phyloP scores from a whole-genome alignment of 1,139 yeast species.

The Pichia inconspicua region DNA sequence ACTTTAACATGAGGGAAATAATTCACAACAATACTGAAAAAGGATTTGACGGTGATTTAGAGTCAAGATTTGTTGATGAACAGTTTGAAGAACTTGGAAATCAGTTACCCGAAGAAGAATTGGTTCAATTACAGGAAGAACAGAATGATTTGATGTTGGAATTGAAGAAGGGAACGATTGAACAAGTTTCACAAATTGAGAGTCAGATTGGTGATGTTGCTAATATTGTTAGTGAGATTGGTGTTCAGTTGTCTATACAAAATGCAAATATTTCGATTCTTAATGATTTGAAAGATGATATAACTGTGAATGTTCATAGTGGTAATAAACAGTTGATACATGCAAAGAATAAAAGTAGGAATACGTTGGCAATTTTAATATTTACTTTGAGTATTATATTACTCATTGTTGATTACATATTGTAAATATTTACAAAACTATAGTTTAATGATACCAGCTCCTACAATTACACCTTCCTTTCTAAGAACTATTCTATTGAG shows the following conservation, averaged over 20 bases:
- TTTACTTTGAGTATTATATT: slow-evolving; percentile 55
- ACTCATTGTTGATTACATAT: slow-evolving; percentile 53
- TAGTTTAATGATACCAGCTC: slow-evolving; percentile 61
- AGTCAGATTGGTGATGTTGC: slow-evolving; percentile 74
- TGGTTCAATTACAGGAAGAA: slow-evolving; percentile 63
- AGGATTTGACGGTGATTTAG: background rate
- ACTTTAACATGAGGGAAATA: background rate
- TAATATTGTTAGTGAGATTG: slow-evolving; percentile 67
- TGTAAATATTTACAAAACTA: slow-evolving; percentile 21
- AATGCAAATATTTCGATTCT: slow-evolving; percentile 63
- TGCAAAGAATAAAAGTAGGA: slow-evolving; percentile 68
- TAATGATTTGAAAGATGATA: slow-evolving; percentile 62
- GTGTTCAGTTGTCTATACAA: slow-evolving; percentile 69
- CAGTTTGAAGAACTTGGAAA: slow-evolving; percentile 15
- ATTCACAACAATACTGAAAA: background rate
- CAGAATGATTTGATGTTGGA: slow-evolving; percentile 61
- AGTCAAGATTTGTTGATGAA: slow-evolving; percentile 7
- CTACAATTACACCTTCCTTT: slow-evolving; percentile 79
- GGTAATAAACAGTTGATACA: slow-evolving; percentile 70
- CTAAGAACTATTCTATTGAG: slow-evolving; percentile 81
- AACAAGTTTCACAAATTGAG: slow-evolving; percentile 64
- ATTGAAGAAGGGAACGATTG: slow-evolving; percentile 57
- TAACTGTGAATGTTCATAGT: slow-evolving; percentile 56
- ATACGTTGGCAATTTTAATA: slow-evolving; percentile 42
- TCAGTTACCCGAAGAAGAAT: slow-evolving; percentile 36